Conservation (phyloP, 2,329 filamentous ascomycete species). For the Botrytis deweyae region DNA sequence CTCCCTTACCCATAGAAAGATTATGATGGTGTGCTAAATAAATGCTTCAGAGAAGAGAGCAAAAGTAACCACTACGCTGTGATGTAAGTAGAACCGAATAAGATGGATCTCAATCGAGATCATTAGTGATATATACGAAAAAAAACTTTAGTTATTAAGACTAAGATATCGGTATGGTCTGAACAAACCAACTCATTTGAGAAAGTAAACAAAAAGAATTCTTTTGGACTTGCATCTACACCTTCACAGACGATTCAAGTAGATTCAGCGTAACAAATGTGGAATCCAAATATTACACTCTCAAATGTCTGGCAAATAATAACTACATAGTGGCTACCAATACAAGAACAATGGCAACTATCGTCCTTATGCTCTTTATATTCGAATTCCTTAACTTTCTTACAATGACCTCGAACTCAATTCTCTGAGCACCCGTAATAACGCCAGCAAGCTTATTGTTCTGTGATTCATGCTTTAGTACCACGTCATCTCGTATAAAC, state of each 20-base stretch:
- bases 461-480: not conserved
- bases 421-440: not conserved
- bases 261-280: accelerated
- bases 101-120: too few species aligned
- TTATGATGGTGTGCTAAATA: not conserved
- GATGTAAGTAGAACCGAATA: not conserved
- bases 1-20: accelerated
- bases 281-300: not conserved
- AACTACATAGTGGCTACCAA: accelerated
- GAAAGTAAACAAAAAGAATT: not conserved
- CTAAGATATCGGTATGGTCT: accelerated
- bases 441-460: accelerated
- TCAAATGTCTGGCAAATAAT: accelerated
- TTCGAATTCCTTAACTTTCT: not conserved
- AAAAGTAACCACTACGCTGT: not conserved
- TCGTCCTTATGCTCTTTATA: not conserved
- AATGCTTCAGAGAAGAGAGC: not conserved
- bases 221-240: accelerated
- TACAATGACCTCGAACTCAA: accelerated
- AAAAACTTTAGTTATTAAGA: accelerated
- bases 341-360: not conserved
- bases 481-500: accelerated
- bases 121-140: too few species aligned
- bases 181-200: accelerated
- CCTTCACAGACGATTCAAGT: not conserved